phyloP scores from a whole-genome alignment of 1,284 basidiomycete species.

The Sparassis latifolia region DNA sequence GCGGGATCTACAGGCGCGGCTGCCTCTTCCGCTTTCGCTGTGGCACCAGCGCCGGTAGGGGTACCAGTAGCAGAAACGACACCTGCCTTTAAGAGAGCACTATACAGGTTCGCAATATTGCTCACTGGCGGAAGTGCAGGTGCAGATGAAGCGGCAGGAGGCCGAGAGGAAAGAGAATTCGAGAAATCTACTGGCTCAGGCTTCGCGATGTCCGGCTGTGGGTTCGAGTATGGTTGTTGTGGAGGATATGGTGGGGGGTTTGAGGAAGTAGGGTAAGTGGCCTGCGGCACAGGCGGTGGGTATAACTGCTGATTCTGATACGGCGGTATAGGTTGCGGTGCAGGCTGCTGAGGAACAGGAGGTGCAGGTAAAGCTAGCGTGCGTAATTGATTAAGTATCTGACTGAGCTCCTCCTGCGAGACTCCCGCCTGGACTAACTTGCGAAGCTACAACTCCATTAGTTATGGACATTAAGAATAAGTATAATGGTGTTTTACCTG shows the following conservation, averaged over 20 bases:
- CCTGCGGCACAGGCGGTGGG: conserved; percentile 18
- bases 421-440: conserved; percentile 73
- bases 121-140: conserved; percentile 26
- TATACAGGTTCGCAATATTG: conserved; percentile 56
- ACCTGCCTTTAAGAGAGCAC: conserved; percentile 67
- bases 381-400: conserved; percentile 75
- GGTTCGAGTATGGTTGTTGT: conserved; percentile 19
- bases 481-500: conserved; percentile 48
- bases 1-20: conserved; percentile 32
- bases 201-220: conserved; percentile 16
- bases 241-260: conserved; percentile 22
- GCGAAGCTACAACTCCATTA: conserved; percentile 48
- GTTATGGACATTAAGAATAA: conserved; percentile 2
- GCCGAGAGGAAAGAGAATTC: conserved; percentile 18
- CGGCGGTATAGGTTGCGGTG: conserved; percentile 8
- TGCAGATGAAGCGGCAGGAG: conserved; percentile 19
- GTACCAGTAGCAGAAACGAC: conserved; percentile 54
- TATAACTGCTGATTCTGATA: conserved; percentile 5
- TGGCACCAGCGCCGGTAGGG: conserved; percentile 41
- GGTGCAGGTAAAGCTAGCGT: conserved; percentile 48
- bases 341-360: conserved; percentile 28
- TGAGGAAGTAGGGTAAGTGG: conserved; percentile 16
- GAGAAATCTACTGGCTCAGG: conserved; percentile 23
- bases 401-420: conserved; percentile 72
- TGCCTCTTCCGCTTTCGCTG: conserved; percentile 32